These are phyloP conservation scores for Chytriomyces sp. DNA, from an alignment of 192 early-diverging fungal species.

Conservation along the genomic window DNA sequence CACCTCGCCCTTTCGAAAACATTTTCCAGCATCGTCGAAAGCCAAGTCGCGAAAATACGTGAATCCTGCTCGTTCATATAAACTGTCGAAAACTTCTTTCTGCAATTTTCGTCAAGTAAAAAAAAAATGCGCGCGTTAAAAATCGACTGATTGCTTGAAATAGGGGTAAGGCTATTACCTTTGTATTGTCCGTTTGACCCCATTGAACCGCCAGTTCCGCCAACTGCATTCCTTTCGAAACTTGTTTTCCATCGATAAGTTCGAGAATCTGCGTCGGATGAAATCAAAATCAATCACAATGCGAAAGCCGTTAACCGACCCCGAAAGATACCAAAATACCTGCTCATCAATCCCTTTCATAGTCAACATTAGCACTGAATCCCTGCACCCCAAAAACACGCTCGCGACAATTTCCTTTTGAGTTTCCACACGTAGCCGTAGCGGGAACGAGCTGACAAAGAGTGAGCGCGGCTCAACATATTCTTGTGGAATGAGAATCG, in stretches of 20 bases:
- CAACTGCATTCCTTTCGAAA: slow-evolving; percentile 68
- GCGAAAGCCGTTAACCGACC: background rate
- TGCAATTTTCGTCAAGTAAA: background rate
- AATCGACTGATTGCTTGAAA: too few relatives aligned
- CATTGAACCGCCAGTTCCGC: slow-evolving; percentile 62
- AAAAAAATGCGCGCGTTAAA: background rate
- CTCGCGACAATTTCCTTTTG: background rate
- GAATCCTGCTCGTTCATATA: slow-evolving; percentile 70
- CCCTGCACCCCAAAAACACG: slow-evolving; percentile 61
- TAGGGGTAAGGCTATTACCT: slow-evolving; percentile 49
- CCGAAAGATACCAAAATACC: slow-evolving; percentile 41
- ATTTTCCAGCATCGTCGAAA: slow-evolving; percentile 69
- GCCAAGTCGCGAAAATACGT: slow-evolving; percentile 64
- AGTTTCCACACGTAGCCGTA: slow-evolving; percentile 28
- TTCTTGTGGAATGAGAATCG: slow-evolving; percentile 40
- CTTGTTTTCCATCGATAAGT: slow-evolving; percentile 59
- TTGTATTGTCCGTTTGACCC: slow-evolving; percentile 47
- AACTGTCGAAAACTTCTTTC: slow-evolving; percentile 12
- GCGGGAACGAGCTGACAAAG: slow-evolving; percentile 53
- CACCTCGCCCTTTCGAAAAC: slow-evolving; percentile 65
- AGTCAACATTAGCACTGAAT: slow-evolving; percentile 64
- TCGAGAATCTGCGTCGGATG: slow-evolving; percentile 43
- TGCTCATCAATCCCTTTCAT: slow-evolving; percentile 66
- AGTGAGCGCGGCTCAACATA: slow-evolving; percentile 39
- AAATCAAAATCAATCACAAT: background rate